Percentiles rank a stretch among this genome's conserved stretches.
phyloP scores from a whole-genome alignment of 352 stramenopile genomes.

The Phytophthora brassicae region DNA sequence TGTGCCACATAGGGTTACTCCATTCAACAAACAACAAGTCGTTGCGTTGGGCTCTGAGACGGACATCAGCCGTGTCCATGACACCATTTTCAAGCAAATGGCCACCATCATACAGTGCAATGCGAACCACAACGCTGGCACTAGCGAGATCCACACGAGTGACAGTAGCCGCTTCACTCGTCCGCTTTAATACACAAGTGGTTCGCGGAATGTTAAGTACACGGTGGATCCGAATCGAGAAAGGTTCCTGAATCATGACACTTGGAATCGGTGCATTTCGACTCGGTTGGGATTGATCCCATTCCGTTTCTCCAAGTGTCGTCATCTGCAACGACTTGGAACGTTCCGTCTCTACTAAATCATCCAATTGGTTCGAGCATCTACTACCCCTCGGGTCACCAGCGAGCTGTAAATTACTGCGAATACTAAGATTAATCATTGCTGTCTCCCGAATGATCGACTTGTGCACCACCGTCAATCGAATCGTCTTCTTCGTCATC shows the following conservation, averaged over 20 bases:
- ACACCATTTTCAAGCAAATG: constrained; percentile 59
- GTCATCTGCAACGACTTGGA: constrained; percentile 59
- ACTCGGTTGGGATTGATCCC: constrained; percentile 39
- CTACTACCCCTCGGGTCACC: constrained; percentile 15
- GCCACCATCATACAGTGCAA: constrained; percentile 71
- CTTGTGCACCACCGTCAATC: constrained; percentile 77
- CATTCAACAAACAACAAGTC: constrained; percentile 71
- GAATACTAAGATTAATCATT: constrained; percentile 70
- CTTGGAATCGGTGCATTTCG: constrained; percentile 38
- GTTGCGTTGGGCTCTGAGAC: constrained; percentile 62
- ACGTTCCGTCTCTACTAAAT: constrained; percentile 46
- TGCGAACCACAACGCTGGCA: constrained; percentile 68
- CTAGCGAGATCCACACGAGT: constrained; percentile 46
- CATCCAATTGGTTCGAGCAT: constrained; percentile 49
- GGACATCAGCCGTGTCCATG: constrained; percentile 64
- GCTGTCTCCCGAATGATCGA: constrained; percentile 81
- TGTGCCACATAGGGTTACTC: constrained; percentile 69
- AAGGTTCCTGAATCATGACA: constrained; percentile 59
- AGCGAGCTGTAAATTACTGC: constrained; percentile 48
- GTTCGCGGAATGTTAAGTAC: constrained; percentile 77
- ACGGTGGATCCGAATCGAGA: constrained; percentile 62
- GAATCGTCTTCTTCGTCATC: constrained; percentile 79
- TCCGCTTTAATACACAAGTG: constrained; percentile 58
- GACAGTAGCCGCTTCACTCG: constrained; percentile 57
- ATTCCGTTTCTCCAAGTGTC: constrained; percentile 55